Conservation (phyloP, 1,284 basidiomycete genomes). For the Golubevia pallescens region DNA sequence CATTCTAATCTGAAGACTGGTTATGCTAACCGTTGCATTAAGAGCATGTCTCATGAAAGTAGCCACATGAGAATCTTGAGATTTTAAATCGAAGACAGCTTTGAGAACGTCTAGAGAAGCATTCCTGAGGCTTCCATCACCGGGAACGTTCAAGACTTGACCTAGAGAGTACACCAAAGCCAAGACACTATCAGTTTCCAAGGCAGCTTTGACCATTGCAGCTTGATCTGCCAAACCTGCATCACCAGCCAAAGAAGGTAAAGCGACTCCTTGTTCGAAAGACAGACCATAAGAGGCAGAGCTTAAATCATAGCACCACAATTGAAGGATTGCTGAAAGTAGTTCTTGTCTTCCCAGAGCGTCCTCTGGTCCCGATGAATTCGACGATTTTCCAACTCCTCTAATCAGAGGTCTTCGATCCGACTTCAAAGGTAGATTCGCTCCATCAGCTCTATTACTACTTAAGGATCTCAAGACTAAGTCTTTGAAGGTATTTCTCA, state of each 20-base stretch:
- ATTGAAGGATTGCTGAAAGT: slow-evolving; percentile 39
- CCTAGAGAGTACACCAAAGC: slow-evolving; percentile 19
- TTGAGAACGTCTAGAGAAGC: not conserved
- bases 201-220: slow-evolving; percentile 18
- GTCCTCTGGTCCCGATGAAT: slow-evolving; percentile 20
- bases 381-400: not conserved
- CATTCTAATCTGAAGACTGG: not conserved
- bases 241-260: not conserved
- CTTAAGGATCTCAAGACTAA: slow-evolving; percentile 15
- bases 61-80: not conserved
- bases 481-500: slow-evolving; percentile 37
- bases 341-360: slow-evolving; percentile 27
- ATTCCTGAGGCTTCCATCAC: not conserved
- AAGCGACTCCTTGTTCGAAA: slow-evolving; percentile 1
- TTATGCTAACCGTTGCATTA: not conserved
- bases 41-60: slow-evolving; percentile 7
- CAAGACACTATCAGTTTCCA: slow-evolving; percentile 32
- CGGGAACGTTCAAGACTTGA: slow-evolving; percentile 11
- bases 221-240: not conserved
- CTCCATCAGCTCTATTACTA: slow-evolving; percentile 7
- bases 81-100: slow-evolving; percentile 1
- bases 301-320: slow-evolving; percentile 39
- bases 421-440: not conserved
- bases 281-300: slow-evolving; percentile 27
- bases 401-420: too few relatives aligned